These are phyloP conservation scores for Oryza glumipatula DNA, from an alignment of 176 grass and related monocot genomes.

Conservation along the genomic window DNA sequence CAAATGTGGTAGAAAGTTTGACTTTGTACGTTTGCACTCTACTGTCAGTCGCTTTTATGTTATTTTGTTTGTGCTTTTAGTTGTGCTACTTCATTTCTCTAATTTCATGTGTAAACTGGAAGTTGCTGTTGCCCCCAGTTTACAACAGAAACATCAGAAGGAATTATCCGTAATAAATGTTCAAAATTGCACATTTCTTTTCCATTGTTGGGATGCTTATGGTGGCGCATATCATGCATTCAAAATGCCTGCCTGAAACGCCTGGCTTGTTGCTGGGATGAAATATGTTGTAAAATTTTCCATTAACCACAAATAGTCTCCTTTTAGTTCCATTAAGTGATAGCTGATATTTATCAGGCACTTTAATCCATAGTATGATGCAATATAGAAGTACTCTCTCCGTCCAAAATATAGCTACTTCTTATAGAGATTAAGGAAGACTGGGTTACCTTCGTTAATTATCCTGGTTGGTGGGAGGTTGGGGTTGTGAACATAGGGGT, in stretches of 20 bases:
- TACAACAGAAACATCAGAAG: not conserved
- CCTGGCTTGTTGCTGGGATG: not conserved
- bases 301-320: not conserved
- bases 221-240: too few relatives aligned
- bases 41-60: slow-evolving; percentile 12
- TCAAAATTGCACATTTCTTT: not conserved
- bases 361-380: too few relatives aligned
- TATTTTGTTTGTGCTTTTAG: slow-evolving; percentile 2
- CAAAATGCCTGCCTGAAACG: not conserved
- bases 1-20: slow-evolving; percentile 9
- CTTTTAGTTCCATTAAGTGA: too few relatives aligned
- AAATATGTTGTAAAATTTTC: not conserved
- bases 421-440: too few relatives aligned
- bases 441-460: too few relatives aligned
- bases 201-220: too few relatives aligned
- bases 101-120: slow-evolving; percentile 26
- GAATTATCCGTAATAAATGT: slow-evolving; percentile 32
- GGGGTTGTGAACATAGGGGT: too few relatives aligned
- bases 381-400: too few relatives aligned
- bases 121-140: not conserved
- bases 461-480: too few relatives aligned
- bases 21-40: not conserved
- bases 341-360: too few relatives aligned
- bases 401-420: too few relatives aligned
- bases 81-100: not conserved